These are phyloP conservation scores for Hamamelis virginiana DNA, from an alignment of 164 flowering plant genomes.

Conservation along the genomic window DNA sequence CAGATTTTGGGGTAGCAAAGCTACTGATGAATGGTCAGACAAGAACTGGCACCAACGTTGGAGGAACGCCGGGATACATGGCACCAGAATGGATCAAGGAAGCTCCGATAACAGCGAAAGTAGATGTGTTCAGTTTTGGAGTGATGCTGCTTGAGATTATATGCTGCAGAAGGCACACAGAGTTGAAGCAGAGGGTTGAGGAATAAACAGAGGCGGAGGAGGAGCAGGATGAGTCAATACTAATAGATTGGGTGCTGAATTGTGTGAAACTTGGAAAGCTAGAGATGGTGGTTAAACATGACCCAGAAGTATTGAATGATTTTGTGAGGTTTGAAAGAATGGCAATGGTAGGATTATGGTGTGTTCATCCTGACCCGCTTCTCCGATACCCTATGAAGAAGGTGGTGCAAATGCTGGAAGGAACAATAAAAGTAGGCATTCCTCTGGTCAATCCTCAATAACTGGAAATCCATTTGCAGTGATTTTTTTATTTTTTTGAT, in stretches of 20 bases:
- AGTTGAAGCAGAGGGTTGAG: slow-evolving; percentile 12
- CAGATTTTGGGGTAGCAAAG: slow-evolving; percentile 47
- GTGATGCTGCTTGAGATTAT: slow-evolving; percentile 22
- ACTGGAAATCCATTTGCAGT: too few species aligned
- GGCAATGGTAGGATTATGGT: slow-evolving; percentile 20
- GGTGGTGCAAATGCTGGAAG: slow-evolving; percentile 14
- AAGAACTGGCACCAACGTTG: slow-evolving; percentile 6
- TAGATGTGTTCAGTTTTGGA: slow-evolving; percentile 22
- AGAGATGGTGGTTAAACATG: slow-evolving; percentile 7
- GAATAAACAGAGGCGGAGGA: slow-evolving; percentile 23
- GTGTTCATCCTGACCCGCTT: slow-evolving; percentile 3
- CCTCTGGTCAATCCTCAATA: too few species aligned
- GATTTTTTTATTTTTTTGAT: too few species aligned
- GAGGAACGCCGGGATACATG: slow-evolving; percentile 13
- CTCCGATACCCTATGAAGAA: slow-evolving; percentile 12
- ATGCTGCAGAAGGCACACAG: slow-evolving; percentile 24
- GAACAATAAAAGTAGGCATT: slow-evolving; percentile 4
- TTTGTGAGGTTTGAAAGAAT: slow-evolving; percentile 20
- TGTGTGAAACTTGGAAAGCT: slow-evolving; percentile 16
- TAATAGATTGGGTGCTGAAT: too few species aligned
- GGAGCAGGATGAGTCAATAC: too few species aligned
- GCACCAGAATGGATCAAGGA: slow-evolving; percentile 15
- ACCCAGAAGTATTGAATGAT: slow-evolving; percentile 15
- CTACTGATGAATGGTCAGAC: slow-evolving; percentile 31
- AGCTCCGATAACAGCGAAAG: slow-evolving; percentile 6